Evolutionary conservation across 371 early-diverging fungal species (phyloP), one percentile per base, ranked within the genome.

Genomic region (Vairimorpha necatrix): DNA sequence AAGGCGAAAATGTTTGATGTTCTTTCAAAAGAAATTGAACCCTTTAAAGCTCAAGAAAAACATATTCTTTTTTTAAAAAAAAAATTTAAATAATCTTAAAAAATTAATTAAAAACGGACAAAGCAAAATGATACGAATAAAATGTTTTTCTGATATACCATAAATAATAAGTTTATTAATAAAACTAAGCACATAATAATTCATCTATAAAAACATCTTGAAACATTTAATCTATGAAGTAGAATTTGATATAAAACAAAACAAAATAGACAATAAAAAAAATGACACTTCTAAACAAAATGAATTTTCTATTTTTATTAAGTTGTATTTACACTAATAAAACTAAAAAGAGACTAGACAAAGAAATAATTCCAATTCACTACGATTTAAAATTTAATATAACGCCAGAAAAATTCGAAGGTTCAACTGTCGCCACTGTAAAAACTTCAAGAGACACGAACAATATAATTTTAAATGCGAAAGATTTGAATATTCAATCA

Each of bases 361-460:
- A 34, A 32, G 20, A 24, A 58, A 50, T 62, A 18, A 36, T 72
- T 20, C 72, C 72, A 0, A 3, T 14, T 26, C 62, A 72, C 20
- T 72, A 72, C 24, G 65, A 72, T 22, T 33, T 72, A 42, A 14
- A 47, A 16, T 50, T 72, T 36, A 47, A 38, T 18, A 22, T 72
- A 7, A 34, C 34, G 47, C 58, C 56, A 11, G 65, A 47, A 6
- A 22, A 33, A 26, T 72, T 72, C 50, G 38, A 63, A 30, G 72
- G 72, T 16, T 11, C 0, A 3, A 58, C 58, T 0, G 42, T 24
- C 24, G 63, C 63, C 22, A 14, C 11, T 16, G 20, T 72, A 18
- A 28, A 28, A 11, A 60, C 48, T 20, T 30, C 26, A 20, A 18
- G 48, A 20, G 20, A 42, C 18, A 62, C 48, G 9, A 26, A 33